Evolutionary conservation across 2,329 filamentous ascomycete genomes (phyloP).

Genomic region (Pseudogymnoascus sp.): DNA sequence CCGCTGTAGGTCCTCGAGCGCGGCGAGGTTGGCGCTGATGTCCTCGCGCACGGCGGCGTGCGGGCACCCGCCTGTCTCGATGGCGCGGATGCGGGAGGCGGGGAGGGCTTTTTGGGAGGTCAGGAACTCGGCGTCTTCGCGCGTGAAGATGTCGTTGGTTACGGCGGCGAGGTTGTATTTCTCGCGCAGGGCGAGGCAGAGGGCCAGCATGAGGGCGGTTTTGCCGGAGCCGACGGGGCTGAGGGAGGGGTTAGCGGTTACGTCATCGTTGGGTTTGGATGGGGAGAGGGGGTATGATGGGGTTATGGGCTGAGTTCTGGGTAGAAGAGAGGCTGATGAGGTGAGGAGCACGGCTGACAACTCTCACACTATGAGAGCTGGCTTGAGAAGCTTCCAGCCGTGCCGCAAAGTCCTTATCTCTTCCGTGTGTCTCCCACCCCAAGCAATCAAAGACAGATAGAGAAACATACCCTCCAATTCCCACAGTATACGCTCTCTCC

Average conservation of each 20-base stretch:
- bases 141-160: conserved; percentile 98
- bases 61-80: conserved; percentile 95
- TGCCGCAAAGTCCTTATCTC: background rate
- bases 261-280: background rate
- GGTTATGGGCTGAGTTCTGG: background rate
- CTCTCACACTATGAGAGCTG: background rate
- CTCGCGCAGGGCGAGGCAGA: conserved; percentile 75
- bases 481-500: conserved; percentile 86
- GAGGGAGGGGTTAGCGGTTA: background rate
- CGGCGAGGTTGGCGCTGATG: conserved; percentile 87
- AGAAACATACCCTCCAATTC: conserved; percentile 77
- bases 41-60: conserved; percentile 97
- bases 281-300: background rate
- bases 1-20: conserved; percentile 78
- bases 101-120: conserved; percentile 79
- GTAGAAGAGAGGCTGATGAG: background rate
- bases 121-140: conserved; percentile 96
- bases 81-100: conserved; percentile 77
- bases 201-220: conserved; percentile 90
- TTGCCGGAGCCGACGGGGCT: conserved; percentile 96
- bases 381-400: background rate
- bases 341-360: background rate
- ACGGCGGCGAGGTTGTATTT: conserved; percentile 85
- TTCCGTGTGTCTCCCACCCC: background rate
- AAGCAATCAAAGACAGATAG: background rate